These are phyloP conservation scores for Phytopythium oedochilum DNA, from an alignment of 352 stramenopile genomes.

Conservation along the genomic window DNA sequence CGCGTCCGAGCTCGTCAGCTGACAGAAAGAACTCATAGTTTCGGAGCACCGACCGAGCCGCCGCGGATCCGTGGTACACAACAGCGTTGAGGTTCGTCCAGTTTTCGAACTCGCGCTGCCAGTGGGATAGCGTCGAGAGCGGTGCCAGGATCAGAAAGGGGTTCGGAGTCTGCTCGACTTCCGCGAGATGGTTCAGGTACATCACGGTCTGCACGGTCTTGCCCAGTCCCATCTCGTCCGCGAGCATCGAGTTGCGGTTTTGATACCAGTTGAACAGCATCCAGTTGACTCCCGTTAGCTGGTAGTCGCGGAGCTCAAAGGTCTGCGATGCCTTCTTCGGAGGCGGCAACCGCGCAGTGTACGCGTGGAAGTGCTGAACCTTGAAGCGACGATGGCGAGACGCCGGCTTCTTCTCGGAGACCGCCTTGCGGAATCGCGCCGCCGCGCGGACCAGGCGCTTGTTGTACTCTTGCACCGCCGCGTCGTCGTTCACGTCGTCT, in stretches of 20 bases:
- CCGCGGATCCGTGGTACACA: slow-evolving; percentile 96
- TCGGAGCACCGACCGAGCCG: slow-evolving; percentile 88
- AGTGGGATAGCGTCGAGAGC: slow-evolving; percentile 97
- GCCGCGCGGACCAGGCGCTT: slow-evolving; percentile 45
- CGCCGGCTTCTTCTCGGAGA: slow-evolving; percentile 29
- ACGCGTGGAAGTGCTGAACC: slow-evolving; percentile 59
- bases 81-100: slow-evolving; percentile 99
- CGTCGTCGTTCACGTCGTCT: slow-evolving; percentile 92
- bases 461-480: slow-evolving; percentile 78
- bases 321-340: slow-evolving; percentile 50
- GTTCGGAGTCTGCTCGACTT: slow-evolving; percentile 91
- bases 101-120: slow-evolving; percentile 92
- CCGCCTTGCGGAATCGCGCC: slow-evolving; percentile 45
- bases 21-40: slow-evolving; percentile 94
- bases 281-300: slow-evolving; percentile 99
- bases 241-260: slow-evolving; percentile 96
- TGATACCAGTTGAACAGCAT: slow-evolving; percentile 99
- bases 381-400: slow-evolving; percentile 18
- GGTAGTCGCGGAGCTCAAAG: slow-evolving; percentile 96
- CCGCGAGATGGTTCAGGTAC: slow-evolving; percentile 94
- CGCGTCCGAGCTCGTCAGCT: slow-evolving; percentile 34
- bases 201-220: slow-evolving; percentile 96
- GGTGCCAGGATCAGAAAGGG: slow-evolving; percentile 98
- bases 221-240: slow-evolving; percentile 98
- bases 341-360: slow-evolving; percentile 51